Base-by-base conservation (phyloP, 768 basidiomycete genomes). In the Leccinum variicolor region DNA sequence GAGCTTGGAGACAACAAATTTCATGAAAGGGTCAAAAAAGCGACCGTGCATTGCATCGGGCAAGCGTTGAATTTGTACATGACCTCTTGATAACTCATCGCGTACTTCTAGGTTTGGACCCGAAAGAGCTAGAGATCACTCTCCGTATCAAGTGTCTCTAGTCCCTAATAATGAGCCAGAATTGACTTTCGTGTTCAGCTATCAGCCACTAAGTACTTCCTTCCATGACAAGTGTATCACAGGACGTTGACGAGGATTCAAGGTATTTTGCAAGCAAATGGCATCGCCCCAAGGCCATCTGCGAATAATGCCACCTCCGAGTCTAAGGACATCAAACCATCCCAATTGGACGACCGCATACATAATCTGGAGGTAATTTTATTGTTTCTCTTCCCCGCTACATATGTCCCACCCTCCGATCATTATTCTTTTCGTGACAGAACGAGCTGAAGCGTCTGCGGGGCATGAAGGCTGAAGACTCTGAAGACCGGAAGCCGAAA, bases 381-480 rank as follows among this genome's bases (percentile, higher is more conserved):
- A 26, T 11, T 31, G 5, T 51, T 23, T 13, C 25, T 29, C 15
- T 33, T 0, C 21, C 21, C 54, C 11, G 6, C 19, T 33, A n/a
- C 43, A 23, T 21, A n/a, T 25, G 3, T 2, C 19, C 3, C 11
- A 19, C 33, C 17, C 36, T 17, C 7, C 17, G 8, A 17, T 39
- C 17, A 17, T 28, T 11, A 45, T 45, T 48, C 47, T 34, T 34
- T 5, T 46, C 1, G 2, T 25, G 11, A 39, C 31, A 61, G 60
- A 57, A 55, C 45, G 59, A 65, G 29, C 57, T 64, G 23, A 57
- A 60, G 36, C 64, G 55, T 26, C 58, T 64, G 21, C 62, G 62
- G 15, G 46, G 31, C 14, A 15, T 62, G 49, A 51, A 55, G 17
- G 13, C 6, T 23, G 19, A 41, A 21, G 15, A 46, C 11, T 39